A percentile compares a stretch with the other conserved stretches of the same genome.
phyloP scores from a whole-genome alignment of 139 green algal genomes.

The Asterochloris sp. region DNA sequence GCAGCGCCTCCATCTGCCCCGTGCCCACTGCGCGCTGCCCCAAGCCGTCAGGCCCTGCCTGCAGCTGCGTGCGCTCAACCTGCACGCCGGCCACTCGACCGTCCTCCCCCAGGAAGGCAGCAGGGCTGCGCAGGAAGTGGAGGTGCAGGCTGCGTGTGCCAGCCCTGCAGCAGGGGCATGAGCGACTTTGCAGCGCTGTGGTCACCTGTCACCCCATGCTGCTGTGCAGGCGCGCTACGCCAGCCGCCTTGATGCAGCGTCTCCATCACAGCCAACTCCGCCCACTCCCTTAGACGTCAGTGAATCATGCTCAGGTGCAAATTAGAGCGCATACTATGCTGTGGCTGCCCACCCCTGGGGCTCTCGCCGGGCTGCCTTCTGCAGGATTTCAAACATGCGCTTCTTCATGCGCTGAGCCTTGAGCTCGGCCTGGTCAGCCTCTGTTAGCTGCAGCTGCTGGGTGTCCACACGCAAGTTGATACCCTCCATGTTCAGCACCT shows the following conservation, averaged over 20 bases:
- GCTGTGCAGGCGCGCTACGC: too few relatives aligned
- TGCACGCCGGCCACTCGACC: conserved; percentile 20
- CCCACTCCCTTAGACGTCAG: too few relatives aligned
- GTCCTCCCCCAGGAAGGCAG: conserved; percentile 36
- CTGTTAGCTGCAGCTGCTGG: conserved; percentile 22
- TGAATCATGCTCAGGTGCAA: too few relatives aligned
- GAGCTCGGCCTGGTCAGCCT: conserved; percentile 47
- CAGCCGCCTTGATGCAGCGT: too few relatives aligned
- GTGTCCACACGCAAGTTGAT: conserved; percentile 35
- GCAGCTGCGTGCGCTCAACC: conserved; percentile 44
- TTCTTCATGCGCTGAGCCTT: conserved; percentile 54
- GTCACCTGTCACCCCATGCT: too few relatives aligned
- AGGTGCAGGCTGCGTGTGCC: conserved; percentile 49
- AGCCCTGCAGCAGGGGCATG: not conserved
- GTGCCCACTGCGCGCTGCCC: conserved; percentile 52
- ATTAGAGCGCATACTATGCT: too few relatives aligned
- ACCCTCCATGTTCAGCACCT: conserved; percentile 69
- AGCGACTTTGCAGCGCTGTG: not conserved
- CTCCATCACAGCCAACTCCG: too few relatives aligned
- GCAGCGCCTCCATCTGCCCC: conserved; percentile 52
- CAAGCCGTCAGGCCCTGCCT: conserved; percentile 3
- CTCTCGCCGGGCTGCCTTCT: conserved; percentile 17
- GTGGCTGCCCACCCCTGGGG: not conserved
- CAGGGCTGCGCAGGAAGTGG: conserved; percentile 70
- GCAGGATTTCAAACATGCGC: conserved; percentile 61